A percentile compares a stretch with the other conserved stretches of the same genome.
Conservation (phyloP, 2,329 filamentous ascomycete genomes). For the Penicillium sp. region DNA sequence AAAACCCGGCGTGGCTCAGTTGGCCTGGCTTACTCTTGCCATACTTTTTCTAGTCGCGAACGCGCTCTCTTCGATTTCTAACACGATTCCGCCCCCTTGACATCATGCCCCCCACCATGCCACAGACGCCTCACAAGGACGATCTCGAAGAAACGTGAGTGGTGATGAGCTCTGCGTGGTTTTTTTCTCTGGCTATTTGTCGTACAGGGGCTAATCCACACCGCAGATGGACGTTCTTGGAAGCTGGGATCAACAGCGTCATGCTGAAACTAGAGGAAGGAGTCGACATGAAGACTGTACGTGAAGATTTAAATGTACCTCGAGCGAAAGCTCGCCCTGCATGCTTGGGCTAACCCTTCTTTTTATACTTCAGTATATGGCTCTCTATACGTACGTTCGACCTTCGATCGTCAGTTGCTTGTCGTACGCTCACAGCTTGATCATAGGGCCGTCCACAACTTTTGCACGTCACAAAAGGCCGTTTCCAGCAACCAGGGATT, state of each 20-base stretch:
- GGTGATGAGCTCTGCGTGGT: neutral
- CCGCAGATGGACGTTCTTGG: conserved; percentile 80
- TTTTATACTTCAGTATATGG: conserved; percentile 69
- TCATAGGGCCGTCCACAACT: conserved; percentile 85
- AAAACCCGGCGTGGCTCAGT: neutral
- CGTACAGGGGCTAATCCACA: conserved; percentile 18
- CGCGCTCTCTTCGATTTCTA: neutral
- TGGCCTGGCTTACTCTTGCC: neutral
- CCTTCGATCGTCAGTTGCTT: conserved; percentile 21
- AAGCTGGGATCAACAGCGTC: conserved; percentile 83
- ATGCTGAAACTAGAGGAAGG: conserved; percentile 90
- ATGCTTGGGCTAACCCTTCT: neutral
- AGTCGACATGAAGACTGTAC: conserved; percentile 84
- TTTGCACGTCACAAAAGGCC: conserved; percentile 96
- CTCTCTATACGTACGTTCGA: conserved; percentile 73
- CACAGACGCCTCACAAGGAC: conserved; percentile 54
- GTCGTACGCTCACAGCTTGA: conserved; percentile 15
- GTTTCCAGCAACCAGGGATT: conserved; percentile 57
- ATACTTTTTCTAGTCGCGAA: neutral
- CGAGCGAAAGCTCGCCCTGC: conserved; percentile 14
- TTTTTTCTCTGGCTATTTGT: neutral
- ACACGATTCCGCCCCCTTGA: conserved; percentile 5
- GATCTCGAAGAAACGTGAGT: conserved; percentile 62
- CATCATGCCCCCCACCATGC: conserved; percentile 39
- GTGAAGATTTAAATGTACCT: neutral